These are phyloP conservation scores for Parmales sp. DNA, from an alignment of 108 stramenopile species.

Conservation along the genomic window DNA sequence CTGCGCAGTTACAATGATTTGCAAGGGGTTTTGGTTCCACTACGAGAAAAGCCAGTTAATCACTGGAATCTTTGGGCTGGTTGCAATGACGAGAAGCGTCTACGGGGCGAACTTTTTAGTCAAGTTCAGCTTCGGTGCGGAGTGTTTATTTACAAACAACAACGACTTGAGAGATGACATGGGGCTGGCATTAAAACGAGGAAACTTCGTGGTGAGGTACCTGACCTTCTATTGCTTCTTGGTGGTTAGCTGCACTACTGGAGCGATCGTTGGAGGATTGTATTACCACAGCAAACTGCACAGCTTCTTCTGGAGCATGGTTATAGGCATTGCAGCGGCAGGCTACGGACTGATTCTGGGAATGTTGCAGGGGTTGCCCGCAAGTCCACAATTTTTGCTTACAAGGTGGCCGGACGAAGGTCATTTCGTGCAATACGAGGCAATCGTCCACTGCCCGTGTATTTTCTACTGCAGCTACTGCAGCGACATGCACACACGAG, in stretches of 20 bases:
- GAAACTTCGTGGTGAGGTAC: neutral
- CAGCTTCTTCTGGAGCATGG: neutral
- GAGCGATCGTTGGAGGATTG: neutral
- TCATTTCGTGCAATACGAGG: neutral
- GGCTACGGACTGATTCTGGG: neutral
- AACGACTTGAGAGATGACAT: conserved; percentile 3
- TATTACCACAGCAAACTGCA: neutral
- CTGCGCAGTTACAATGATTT: neutral
- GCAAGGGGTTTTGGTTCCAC: neutral
- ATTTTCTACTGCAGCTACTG: conserved; percentile 10
- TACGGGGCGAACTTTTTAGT: neutral
- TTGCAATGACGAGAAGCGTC: neutral
- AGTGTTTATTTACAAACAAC: neutral
- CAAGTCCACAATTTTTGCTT: neutral
- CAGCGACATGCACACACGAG: conserved; percentile 11
- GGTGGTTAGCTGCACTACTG: neutral
- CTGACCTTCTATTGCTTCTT: conserved; percentile 1
- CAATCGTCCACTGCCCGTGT: neutral
- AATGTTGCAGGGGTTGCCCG: neutral
- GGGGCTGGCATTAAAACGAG: neutral
- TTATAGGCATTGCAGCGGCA: neutral
- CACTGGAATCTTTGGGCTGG: neutral
- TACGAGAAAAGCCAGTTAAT: neutral
- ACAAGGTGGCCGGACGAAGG: conserved; percentile 6
- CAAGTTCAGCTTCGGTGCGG: conserved; percentile 1